A percentile compares a stretch with the other conserved stretches of the same genome.
Evolutionary conservation across 2,329 filamentous ascomycete genomes (phyloP).

Genomic region (Colletotrichum melonis): DNA sequence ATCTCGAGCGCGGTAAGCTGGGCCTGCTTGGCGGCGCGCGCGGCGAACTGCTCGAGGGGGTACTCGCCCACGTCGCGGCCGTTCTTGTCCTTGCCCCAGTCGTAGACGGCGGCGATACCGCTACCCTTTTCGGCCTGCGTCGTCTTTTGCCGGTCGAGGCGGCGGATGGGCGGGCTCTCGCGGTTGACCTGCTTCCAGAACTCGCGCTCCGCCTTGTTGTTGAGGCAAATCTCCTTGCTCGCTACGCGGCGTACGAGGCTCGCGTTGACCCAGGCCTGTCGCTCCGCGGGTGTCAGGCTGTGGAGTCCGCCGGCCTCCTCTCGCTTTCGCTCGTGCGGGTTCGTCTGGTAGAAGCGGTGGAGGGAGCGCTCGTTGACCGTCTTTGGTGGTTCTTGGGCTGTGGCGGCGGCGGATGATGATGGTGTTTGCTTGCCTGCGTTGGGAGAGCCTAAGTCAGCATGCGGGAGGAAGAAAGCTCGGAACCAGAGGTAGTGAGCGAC

Average conservation of each 20-base stretch:
- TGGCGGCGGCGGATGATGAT: background rate
- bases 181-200: constrained; percentile 69
- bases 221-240: constrained; percentile 47
- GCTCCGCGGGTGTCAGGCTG: constrained; percentile 59
- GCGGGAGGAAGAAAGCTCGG: constrained; percentile 21
- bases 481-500: background rate
- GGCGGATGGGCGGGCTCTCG: constrained; percentile 60
- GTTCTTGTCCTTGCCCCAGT: constrained; percentile 63
- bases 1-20: constrained; percentile 56
- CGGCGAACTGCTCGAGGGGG: constrained; percentile 56
- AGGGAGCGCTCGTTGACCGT: constrained; percentile 62
- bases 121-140: constrained; percentile 22
- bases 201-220: constrained; percentile 64
- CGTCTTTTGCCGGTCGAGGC: constrained; percentile 42
- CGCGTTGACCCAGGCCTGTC: constrained; percentile 59
- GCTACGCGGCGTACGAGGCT: constrained; percentile 57
- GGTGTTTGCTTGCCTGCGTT: constrained; percentile 43
- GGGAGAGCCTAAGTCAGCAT: background rate
- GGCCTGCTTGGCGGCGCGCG: constrained; percentile 53
- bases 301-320: constrained; percentile 57
- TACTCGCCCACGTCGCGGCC: constrained; percentile 63
- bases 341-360: constrained; percentile 61
- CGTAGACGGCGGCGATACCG: constrained; percentile 41
- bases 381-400: constrained; percentile 45
- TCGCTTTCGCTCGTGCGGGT: constrained; percentile 59